A percentile compares a stretch with the other conserved stretches of the same genome.
phyloP scores from a whole-genome alignment of 1,139 yeast species.

The Pichia sorboxylosa region DNA sequence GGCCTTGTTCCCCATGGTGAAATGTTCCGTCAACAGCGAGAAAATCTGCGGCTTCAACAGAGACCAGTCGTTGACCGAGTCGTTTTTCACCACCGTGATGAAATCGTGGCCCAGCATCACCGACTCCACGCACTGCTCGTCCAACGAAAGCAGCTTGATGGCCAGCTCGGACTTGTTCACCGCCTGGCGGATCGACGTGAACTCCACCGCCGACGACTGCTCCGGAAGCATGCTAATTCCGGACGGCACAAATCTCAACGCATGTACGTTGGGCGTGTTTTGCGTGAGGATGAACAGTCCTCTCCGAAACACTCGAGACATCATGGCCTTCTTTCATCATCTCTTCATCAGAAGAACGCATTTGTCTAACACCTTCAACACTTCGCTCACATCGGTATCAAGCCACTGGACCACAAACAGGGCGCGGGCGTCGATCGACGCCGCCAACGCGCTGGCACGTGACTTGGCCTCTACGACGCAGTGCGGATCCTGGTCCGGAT shows the following conservation, averaged over 20 bases:
- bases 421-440: not conserved
- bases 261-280: constrained; percentile 85
- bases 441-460: not conserved
- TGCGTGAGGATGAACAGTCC: constrained; percentile 38
- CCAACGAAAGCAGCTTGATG: constrained; percentile 38
- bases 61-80: constrained; percentile 39
- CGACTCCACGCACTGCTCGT: constrained; percentile 30
- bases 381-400: no score
- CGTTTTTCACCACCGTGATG: constrained; percentile 46
- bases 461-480: not conserved
- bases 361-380: no score
- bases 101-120: constrained; percentile 52
- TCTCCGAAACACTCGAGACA: constrained; percentile 3
- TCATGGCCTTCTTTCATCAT: no score
- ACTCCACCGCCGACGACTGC: constrained; percentile 36
- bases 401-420: no score
- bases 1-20: constrained; percentile 65
- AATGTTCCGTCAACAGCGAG: constrained; percentile 69
- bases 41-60: constrained; percentile 81
- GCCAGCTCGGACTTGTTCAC: constrained; percentile 39
- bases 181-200: constrained; percentile 44
- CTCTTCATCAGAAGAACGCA: no score
- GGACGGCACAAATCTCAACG: constrained; percentile 78
- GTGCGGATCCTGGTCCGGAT: not conserved
- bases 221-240: constrained; percentile 31